Conservation (phyloP, 495 filamentous ascomycete genomes). For the Aspergillus cristatus region DNA sequence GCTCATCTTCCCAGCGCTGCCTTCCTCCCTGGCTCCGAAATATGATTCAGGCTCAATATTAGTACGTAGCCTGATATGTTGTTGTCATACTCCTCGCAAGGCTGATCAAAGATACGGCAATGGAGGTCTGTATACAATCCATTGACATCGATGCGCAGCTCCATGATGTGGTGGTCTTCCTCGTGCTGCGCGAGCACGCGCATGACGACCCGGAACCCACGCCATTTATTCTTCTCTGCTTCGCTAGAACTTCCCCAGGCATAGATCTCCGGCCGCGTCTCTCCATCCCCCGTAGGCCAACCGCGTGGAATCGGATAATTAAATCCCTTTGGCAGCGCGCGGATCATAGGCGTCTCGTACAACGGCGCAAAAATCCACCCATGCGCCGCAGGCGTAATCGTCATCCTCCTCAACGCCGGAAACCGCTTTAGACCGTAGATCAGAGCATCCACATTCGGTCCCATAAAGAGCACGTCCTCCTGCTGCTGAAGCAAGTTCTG, state of each 20-base stretch:
- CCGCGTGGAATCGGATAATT: conserved; percentile 23
- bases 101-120: conserved; percentile 11
- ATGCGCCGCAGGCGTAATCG: conserved; percentile 21
- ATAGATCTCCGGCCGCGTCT: conserved; percentile 1
- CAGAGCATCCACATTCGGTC: conserved; percentile 13
- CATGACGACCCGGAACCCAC: conserved; percentile 12
- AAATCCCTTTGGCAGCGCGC: conserved; percentile 18
- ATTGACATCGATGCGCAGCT: conserved; percentile 12
- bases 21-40: not conserved
- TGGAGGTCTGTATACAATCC: conserved; percentile 11
- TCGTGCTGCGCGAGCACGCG: conserved; percentile 8
- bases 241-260: conserved; percentile 5
- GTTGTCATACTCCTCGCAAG: conserved; percentile 13
- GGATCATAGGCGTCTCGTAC: conserved; percentile 26
- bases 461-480: conserved; percentile 8
- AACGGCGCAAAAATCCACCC: conserved; percentile 18
- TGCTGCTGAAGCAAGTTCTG: conserved; percentile 12
- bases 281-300: conserved; percentile 11
- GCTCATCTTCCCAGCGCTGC: not conserved
- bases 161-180: conserved; percentile 8
- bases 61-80: conserved; percentile 7
- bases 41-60: not conserved
- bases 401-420: conserved; percentile 13
- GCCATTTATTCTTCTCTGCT: conserved; percentile 11
- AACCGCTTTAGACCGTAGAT: conserved; percentile 17